Percentiles rank a stretch among this genome's conserved stretches.
Evolutionary conservation across 179 eudicot species (phyloP).

Genomic region (Drosera spatulata): DNA sequence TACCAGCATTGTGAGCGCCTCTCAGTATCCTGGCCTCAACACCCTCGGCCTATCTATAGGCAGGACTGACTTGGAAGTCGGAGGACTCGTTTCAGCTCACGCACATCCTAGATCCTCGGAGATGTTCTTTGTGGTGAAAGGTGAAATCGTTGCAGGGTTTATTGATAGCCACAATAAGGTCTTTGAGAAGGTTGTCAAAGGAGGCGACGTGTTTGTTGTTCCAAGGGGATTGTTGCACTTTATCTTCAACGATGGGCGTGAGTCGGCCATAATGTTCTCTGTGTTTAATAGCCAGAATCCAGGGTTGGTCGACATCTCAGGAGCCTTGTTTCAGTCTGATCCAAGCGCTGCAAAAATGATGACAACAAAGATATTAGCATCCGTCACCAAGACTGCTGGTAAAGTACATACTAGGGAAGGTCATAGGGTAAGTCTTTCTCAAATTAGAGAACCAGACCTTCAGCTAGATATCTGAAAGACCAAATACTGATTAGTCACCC

Average conservation of each 20-base stretch:
- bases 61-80: conserved; percentile 52
- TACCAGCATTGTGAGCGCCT: conserved; percentile 37
- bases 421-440: too few species aligned
- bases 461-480: too few species aligned
- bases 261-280: conserved; percentile 48
- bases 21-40: conserved; percentile 55
- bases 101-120: conserved; percentile 74
- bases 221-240: conserved; percentile 68
- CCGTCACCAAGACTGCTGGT: too few species aligned
- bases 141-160: conserved; percentile 61
- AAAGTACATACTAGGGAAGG: too few species aligned
- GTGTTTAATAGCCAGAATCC: conserved; percentile 77
- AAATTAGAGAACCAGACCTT: too few species aligned
- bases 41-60: conserved; percentile 64
- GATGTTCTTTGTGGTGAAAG: conserved; percentile 45
- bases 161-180: conserved; percentile 49
- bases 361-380: not conserved
- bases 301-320: conserved; percentile 36
- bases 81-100: conserved; percentile 56
- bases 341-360: conserved; percentile 17
- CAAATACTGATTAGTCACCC: too few species aligned
- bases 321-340: conserved; percentile 38
- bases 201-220: conserved; percentile 75
- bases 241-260: conserved; percentile 59
- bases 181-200: conserved; percentile 55